phyloP scores from a whole-genome alignment of 805 yeast genomes.

The Yarrowia sp. region DNA sequence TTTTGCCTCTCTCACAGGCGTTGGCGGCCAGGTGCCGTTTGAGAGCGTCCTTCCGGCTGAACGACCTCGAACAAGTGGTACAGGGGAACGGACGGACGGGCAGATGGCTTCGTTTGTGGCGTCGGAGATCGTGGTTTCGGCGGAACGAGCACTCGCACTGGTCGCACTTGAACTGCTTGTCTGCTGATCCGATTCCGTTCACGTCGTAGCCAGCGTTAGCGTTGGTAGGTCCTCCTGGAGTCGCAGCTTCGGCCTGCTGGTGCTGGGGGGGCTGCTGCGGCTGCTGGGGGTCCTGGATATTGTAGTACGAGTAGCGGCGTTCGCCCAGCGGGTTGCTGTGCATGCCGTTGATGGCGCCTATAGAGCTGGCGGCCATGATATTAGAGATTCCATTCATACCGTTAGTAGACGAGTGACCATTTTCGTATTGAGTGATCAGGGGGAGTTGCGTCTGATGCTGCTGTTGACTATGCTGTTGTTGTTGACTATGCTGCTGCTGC shows the following conservation, averaged over 20 bases:
- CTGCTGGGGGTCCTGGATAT: conserved; percentile 20
- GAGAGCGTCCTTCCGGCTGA: conserved; percentile 38
- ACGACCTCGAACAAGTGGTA: conserved; percentile 35
- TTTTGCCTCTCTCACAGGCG: conserved; percentile 39
- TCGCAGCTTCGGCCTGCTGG: not conserved
- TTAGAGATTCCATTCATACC: conserved; percentile 14
- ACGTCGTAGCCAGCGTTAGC: conserved; percentile 2
- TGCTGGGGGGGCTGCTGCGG: conserved; percentile 14
- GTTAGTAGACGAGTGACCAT: conserved; percentile 4
- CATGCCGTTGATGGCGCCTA: conserved; percentile 26
- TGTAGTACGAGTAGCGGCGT: conserved; percentile 12
- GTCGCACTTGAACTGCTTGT: conserved; percentile 40
- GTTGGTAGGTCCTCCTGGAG: not conserved
- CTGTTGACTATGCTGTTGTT: not conserved
- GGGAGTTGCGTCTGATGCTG: not conserved
- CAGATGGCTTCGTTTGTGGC: conserved; percentile 32
- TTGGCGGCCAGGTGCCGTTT: conserved; percentile 39
- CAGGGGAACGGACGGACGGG: conserved; percentile 39
- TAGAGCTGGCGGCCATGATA: conserved; percentile 1
- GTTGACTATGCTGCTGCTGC: not conserved
- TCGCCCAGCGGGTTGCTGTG: conserved; percentile 24
- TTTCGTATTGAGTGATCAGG: conserved; percentile 8
- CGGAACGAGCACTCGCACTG: conserved; percentile 38
- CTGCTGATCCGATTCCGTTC: conserved; percentile 20
- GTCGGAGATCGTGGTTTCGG: conserved; percentile 32